Conservation (phyloP, 768 basidiomycete genomes). For the Gymnopilus junonius region DNA sequence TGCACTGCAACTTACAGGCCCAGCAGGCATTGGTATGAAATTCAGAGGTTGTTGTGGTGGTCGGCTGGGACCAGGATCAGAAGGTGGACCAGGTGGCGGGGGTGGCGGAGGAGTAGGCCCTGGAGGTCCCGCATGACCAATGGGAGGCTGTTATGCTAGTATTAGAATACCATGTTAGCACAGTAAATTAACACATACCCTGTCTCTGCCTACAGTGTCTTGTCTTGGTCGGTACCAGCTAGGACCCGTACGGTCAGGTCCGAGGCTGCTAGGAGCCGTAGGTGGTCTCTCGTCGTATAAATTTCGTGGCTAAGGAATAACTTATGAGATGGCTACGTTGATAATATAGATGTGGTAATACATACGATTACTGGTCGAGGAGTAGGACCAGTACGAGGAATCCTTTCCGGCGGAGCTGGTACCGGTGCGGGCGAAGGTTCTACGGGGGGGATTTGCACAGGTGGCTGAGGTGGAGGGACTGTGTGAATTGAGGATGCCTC, state of each 20-base stretch:
- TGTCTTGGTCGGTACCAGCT: constrained; percentile 36
- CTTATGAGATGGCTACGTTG: neutral
- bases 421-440: neutral
- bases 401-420: constrained; percentile 5
- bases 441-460: neutral
- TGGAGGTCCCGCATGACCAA: neutral
- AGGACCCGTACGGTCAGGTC: constrained; percentile 4
- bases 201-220: constrained; percentile 13
- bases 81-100: neutral
- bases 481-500: neutral
- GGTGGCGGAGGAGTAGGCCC: neutral
- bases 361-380: constrained; percentile 33
- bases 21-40: constrained; percentile 52
- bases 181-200: neutral
- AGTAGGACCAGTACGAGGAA: constrained; percentile 9
- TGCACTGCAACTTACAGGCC: constrained; percentile 49
- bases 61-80: neutral
- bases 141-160: neutral
- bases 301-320: neutral
- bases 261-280: constrained; percentile 33
- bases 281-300: constrained; percentile 17
- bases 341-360: neutral
- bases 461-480: neutral
- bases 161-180: neutral
- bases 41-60: constrained; percentile 22